Conservation (phyloP, 495 filamentous ascomycete species). For the Rostrohypoxylon terebratum region DNA sequence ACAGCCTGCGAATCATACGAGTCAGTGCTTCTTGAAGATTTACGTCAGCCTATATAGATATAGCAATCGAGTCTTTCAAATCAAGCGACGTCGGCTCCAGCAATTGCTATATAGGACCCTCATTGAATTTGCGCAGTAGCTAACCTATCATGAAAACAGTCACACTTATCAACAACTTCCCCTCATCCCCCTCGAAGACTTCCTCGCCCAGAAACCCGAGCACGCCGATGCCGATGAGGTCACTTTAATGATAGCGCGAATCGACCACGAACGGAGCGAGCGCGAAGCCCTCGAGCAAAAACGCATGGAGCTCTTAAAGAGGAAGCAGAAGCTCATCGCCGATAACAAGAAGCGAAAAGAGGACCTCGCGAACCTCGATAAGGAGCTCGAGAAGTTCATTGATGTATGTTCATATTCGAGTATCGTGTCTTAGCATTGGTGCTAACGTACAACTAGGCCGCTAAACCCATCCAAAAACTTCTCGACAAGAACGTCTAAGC, state of each 20-base stretch:
- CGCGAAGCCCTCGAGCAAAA: slow-evolving; percentile 88
- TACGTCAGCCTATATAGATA: neutral
- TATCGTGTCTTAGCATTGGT: neutral
- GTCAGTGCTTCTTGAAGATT: slow-evolving; percentile 65
- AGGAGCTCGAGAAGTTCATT: slow-evolving; percentile 91
- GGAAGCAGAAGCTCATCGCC: slow-evolving; percentile 89
- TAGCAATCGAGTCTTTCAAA: neutral
- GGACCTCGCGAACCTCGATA: slow-evolving; percentile 87
- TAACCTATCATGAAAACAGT: slow-evolving; percentile 58
- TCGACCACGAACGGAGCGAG: slow-evolving; percentile 89
- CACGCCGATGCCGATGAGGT: slow-evolving; percentile 75
- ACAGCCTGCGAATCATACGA: slow-evolving; percentile 90
- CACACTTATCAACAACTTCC: slow-evolving; percentile 90
- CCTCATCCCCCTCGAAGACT: slow-evolving; percentile 84
- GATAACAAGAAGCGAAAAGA: slow-evolving; percentile 97
- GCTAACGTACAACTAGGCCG: slow-evolving; percentile 65
- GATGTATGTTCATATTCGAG: slow-evolving; percentile 62
- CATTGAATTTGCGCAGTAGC: slow-evolving; percentile 30
- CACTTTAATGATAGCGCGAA: slow-evolving; percentile 88
- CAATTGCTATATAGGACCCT: slow-evolving; percentile 11
- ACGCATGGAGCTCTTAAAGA: slow-evolving; percentile 84
- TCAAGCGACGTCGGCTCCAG: slow-evolving; percentile 18
- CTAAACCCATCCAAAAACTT: slow-evolving; percentile 85
- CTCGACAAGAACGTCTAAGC: slow-evolving; percentile 76
- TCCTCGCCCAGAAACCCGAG: slow-evolving; percentile 82